Evolutionary conservation across 371 early-diverging fungal genomes (phyloP), one percentile per base, ranked within the genome.

Genomic region (Chytridiales sp.): DNA sequence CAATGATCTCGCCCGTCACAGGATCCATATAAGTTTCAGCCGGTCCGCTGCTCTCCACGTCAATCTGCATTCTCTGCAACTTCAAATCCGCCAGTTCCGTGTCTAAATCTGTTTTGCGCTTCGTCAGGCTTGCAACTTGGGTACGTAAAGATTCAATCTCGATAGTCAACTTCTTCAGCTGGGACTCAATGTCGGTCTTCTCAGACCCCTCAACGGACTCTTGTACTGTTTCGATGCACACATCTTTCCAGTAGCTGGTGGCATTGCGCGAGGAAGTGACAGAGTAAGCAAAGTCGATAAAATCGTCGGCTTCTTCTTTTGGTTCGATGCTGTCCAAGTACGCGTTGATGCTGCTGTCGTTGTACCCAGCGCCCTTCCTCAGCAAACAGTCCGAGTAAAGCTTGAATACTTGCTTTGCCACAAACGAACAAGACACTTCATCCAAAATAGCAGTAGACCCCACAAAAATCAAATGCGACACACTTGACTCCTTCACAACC

Each of bases 181-280:
- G 68, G 11, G 50, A 31, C 38, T 76, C 74, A 21, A 76, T 27
- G 6, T 63, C 67, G 9, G 48, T 61, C 34, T 67, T 54, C 47
- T 79, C 77, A n/a, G 19, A 40, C 5, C 54, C 60, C 24, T 70
- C 68, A 29, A 76, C 58, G 6, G 22, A 34, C 2, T 79, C 77
- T 54, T 70, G 76, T 3, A 66, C 64, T 5, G 64, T 65, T 52
- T 79, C 76, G 29, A 76, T 63, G 50, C 71, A 74, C 46, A 68
- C 59, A n/a, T 60, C 53, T 27, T 60, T 62, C 73, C 76, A 79
- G 42, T 70, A 70, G 3, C 51, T 26, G 36, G 62, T 11, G 19
- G 62, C 73, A 5, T 55, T 57, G 15, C 59, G 52, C 21, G 24
- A 44, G 4, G 46, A 50, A 19, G 30, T 44, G 40, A 46, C 46